Base-by-base conservation (phyloP, 495 filamentous ascomycete species). In the Astrocystis sublimbata region DNA sequence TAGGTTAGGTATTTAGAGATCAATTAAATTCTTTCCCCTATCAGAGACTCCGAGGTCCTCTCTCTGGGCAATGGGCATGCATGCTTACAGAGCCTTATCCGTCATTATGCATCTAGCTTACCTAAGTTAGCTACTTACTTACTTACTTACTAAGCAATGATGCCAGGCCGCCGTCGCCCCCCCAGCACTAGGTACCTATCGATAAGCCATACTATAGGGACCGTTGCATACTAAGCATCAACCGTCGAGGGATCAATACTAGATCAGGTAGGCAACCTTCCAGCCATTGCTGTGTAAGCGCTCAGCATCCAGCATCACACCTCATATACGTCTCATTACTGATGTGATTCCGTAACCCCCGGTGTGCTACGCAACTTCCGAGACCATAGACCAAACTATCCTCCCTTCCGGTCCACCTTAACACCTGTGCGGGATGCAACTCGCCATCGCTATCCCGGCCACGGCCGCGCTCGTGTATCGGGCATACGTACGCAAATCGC, bases 401-500 rank as follows among this genome's bases (percentile, higher is more conserved):
- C 7, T 8, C 6, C 49, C 28, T 33, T 6, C 49, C 4, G 6
- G 12, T 12, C 31, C 13, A 24, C 7, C n/a, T 24, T 23, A 51
- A 33, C 23, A 52, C 7, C 31, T 31, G 12, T 31, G 31, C 51
- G 51, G 43, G 9, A 93, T 93, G 89, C 90, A 89, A 69, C 81
- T 88, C 58, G 76, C 85, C 57, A 83, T 91, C 70, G 89, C 89
- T 45, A 74, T 88, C 17, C 84, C 89, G 10, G 86, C 86, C 12
- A 89, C 81, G 7, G 54, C 77, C 53, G 81, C 78, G 36, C 81
- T 96, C 49, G 78, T 88, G 23, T 88, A 86, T 67, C 85, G 89
- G 41, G 91, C 90, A 23, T 85, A 83, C 71, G 83, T 84, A 19
- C 86, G 86, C 64, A 87, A 91, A 24, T 92, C 91, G 7, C 81